Evolutionary conservation across 305 asterid species (phyloP), one percentile per base, ranked within the genome.

Genomic region (Stenogyne calaminthoides): DNA sequence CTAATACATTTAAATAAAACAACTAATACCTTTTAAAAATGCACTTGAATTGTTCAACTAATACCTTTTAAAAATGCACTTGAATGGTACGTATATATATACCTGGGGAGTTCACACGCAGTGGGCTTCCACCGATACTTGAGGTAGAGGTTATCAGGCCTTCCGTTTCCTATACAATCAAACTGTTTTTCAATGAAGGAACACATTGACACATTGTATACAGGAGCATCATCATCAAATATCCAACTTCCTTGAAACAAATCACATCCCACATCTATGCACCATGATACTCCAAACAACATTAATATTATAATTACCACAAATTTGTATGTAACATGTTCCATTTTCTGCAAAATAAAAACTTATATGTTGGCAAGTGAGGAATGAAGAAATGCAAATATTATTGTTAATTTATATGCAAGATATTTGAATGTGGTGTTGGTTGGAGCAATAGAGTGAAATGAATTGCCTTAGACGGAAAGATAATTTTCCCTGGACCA

Each of bases 71-170:
- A 32, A 32, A 32, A 32, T 32, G 36, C 36, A 32, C 36, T 32
- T 32, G 7, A 32, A 32, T 5, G 4, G 36, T 2, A 25, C 3
- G 29, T 25, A 25, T 25, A 22, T 25, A 22, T 22, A 25, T 25
- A 25, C 93, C 71, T 80, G 67, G 93, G 89, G 62, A 91, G 82
- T 47, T 83, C 76, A 46, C 97, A 91, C 4, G 65, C 77, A 60
- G 0, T 60, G 22, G 97, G 97, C 85, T 80, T 84, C 97, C 96
- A 91, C 77, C 69, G 86, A 72, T 87, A 87, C 59, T 83, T 83
- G 64, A 84, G 88, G 78, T 87, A 91, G 61, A 71, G 64, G 14
- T 76, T 68, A 69, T 91, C 97, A 1, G 84, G 84, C 69, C 97
- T 76, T 42, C 92, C 93, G 44, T 89, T 88, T 60, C 85, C 83